Conservation (phyloP, 805 yeast species). For the Candida corydali region DNA sequence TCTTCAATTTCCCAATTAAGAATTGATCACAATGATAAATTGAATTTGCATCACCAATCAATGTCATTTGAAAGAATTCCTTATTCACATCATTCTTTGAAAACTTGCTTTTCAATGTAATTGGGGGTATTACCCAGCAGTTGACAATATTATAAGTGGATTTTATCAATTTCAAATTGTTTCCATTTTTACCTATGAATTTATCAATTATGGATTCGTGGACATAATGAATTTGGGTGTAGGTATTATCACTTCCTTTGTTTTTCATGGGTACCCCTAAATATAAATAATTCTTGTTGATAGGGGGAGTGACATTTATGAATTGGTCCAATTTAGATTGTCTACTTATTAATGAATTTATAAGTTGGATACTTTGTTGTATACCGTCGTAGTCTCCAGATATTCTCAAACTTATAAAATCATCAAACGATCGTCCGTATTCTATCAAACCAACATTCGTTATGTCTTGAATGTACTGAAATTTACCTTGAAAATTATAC, state of each 20-base stretch:
- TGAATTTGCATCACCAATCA: not conserved
- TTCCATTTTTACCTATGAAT: not conserved
- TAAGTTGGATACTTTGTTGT: not conserved
- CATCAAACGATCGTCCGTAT: not conserved
- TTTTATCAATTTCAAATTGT: not conserved
- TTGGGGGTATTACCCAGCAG: not conserved
- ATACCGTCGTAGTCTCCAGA: not conserved
- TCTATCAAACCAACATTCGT: not conserved
- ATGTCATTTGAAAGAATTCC: constrained; percentile 2
- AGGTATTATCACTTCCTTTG: not conserved
- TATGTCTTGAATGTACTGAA: not conserved
- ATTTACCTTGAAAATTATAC: constrained; percentile 2
- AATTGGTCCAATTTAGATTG: not conserved
- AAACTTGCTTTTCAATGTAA: not conserved
- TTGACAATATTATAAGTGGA: not conserved
- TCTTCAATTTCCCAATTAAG: constrained; percentile 1
- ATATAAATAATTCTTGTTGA: not conserved
- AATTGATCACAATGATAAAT: not conserved
- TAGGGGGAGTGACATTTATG: not conserved
- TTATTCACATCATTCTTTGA: not conserved
- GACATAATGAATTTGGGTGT: constrained; percentile 2
- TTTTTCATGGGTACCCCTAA: constrained; percentile 1
- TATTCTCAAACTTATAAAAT: constrained; percentile 1
- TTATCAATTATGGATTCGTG: constrained; percentile 2
- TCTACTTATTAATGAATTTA: constrained; percentile 1